Percentiles rank a stretch among this genome's conserved stretches.
These are phyloP conservation scores for Penicillium cosmopolitanum DNA, from an alignment of 495 filamentous ascomycete species.

Conservation along the genomic window DNA sequence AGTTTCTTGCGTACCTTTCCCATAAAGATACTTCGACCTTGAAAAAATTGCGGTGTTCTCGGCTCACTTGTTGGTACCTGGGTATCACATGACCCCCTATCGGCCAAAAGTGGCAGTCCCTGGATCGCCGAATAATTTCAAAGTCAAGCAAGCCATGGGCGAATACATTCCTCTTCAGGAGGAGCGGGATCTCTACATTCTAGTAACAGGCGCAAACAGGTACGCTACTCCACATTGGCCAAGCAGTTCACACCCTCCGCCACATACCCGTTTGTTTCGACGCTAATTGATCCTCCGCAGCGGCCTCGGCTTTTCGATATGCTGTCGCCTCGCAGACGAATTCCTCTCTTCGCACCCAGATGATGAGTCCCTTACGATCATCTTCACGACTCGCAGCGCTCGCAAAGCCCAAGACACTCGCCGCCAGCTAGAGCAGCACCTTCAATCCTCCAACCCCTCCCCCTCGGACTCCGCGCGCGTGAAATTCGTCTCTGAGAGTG, in stretches of 20 bases:
- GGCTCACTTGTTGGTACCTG: conserved; percentile 4
- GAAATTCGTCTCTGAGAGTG: conserved; percentile 50
- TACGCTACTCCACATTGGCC: conserved; percentile 18
- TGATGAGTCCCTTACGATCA: conserved; percentile 57
- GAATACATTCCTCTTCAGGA: conserved; percentile 9
- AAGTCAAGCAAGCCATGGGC: conserved; percentile 21
- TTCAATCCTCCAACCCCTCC: conserved; percentile 28
- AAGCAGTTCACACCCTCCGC: not conserved
- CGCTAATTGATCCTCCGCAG: conserved; percentile 47
- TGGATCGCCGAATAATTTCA: conserved; percentile 6
- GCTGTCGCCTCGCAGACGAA: conserved; percentile 86
- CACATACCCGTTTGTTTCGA: conserved; percentile 1
- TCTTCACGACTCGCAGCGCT: conserved; percentile 56
- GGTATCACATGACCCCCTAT: conserved; percentile 19
- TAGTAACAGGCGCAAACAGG: conserved; percentile 59
- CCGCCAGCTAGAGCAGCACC: conserved; percentile 41
- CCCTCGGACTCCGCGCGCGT: conserved; percentile 38
- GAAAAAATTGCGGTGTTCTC: not conserved
- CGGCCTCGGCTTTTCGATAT: conserved; percentile 87
- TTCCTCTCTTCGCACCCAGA: conserved; percentile 72
- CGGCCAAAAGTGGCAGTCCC: not conserved
- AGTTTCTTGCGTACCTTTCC: too few species aligned
- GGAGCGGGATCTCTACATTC: conserved; percentile 36
- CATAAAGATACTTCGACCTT: too few species aligned
- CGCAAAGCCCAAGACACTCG: conserved; percentile 50